A percentile compares a stretch with the other conserved stretches of the same genome.
phyloP scores from a whole-genome alignment of 345 rosid genomes.

The Citrus sp. region DNA sequence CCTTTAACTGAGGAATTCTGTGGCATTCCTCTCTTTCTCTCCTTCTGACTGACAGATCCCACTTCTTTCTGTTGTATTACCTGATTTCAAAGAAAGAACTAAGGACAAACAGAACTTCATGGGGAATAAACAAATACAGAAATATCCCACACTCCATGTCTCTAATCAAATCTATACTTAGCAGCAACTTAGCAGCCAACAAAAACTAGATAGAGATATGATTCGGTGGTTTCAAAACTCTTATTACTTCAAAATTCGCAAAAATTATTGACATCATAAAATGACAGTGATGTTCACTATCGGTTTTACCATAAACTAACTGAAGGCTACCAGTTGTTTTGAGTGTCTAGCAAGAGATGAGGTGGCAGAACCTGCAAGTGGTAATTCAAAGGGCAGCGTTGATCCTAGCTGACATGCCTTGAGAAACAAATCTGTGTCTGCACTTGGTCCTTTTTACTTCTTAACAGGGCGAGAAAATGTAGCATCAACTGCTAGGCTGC shows the following conservation, averaged over 20 bases:
- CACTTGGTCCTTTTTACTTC: neutral
- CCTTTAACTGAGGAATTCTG: neutral
- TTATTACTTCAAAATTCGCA: neutral
- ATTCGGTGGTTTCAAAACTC: neutral
- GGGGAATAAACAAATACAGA: neutral
- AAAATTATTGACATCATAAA: neutral
- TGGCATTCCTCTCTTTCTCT: conserved; percentile 6
- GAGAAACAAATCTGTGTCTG: neutral
- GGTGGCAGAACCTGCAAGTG: neutral
- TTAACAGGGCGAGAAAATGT: neutral
- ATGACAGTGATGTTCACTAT: neutral
- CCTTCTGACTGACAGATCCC: neutral
- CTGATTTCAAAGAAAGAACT: neutral
- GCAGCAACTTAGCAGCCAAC: neutral
- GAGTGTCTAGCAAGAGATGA: neutral
- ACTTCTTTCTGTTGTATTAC: neutral
- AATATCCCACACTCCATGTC: neutral
- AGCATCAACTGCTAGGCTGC: neutral
- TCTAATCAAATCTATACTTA: neutral
- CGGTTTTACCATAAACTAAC: neutral
- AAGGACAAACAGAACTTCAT: neutral
- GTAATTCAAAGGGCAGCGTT: neutral
- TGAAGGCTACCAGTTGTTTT: neutral
- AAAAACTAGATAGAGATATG: neutral
- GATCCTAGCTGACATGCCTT: neutral